Evolutionary conservation across 257 asterid species (phyloP).

Genomic region (Marsdenia floribunda): DNA sequence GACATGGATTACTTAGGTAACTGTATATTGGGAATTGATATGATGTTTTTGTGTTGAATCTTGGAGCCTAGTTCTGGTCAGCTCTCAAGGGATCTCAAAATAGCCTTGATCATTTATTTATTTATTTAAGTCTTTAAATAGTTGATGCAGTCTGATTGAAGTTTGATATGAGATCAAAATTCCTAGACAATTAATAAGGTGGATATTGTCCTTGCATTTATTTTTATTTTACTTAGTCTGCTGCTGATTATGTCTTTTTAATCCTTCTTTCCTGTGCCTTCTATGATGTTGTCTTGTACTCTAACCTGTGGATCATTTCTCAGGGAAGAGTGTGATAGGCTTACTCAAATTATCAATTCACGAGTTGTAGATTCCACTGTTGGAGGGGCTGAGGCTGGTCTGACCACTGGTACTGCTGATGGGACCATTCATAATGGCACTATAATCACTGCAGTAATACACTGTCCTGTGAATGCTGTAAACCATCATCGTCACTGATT

Average conservation of each 20-base stretch:
- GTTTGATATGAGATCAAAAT: neutral
- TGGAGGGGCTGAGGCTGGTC: conserved; percentile 35
- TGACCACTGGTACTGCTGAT: conserved; percentile 24
- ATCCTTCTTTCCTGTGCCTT: conserved; percentile 7
- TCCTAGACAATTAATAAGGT: neutral
- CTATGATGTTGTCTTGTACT: neutral
- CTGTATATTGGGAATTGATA: neutral
- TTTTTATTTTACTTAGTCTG: neutral
- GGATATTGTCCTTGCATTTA: neutral
- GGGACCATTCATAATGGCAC: conserved; percentile 39
- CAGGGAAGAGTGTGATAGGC: conserved; percentile 79
- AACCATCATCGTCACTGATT: conserved; percentile 16
- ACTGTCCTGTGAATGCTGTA: neutral
- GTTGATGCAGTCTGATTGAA: neutral
- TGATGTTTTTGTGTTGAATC: neutral
- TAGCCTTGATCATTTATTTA: neutral
- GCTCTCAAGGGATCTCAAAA: neutral
- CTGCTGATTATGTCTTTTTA: neutral
- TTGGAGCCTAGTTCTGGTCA: neutral
- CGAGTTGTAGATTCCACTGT: conserved; percentile 49
- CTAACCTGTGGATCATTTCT: conserved; percentile 10
- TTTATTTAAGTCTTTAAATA: neutral
- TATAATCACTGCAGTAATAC: neutral
- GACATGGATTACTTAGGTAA: neutral
- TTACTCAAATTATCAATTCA: conserved; percentile 53